Evolutionary conservation across 768 basidiomycete genomes (phyloP).

Genomic region (Lentinula sp.): DNA sequence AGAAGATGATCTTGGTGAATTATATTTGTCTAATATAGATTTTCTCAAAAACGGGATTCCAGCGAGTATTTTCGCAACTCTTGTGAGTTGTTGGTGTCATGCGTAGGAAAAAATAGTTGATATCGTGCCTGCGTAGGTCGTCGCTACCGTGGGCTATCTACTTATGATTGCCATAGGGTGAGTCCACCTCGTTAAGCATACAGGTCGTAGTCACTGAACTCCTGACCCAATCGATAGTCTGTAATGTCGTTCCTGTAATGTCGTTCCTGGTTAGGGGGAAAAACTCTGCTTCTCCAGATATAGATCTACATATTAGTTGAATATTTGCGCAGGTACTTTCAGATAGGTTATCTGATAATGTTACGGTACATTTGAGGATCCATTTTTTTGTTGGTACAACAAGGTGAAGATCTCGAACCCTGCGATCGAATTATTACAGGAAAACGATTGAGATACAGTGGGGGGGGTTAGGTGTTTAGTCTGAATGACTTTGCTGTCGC

Average conservation of each 20-base stretch:
- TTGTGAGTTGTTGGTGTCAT: constrained; percentile 40
- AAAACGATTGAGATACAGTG: neutral
- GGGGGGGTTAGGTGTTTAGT: neutral
- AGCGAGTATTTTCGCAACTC: constrained; percentile 83
- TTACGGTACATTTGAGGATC: neutral
- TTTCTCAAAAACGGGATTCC: constrained; percentile 94
- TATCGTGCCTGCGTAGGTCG: constrained; percentile 43
- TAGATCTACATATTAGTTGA: too few species aligned
- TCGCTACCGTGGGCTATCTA: constrained; percentile 78
- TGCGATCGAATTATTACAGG: neutral
- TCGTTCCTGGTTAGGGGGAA: too few species aligned
- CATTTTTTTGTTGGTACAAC: neutral
- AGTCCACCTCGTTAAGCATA: constrained; percentile 18
- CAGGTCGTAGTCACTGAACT: neutral
- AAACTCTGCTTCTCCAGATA: too few species aligned
- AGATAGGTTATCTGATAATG: too few species aligned
- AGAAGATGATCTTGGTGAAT: constrained; percentile 89
- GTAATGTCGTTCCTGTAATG: constrained; percentile 9
- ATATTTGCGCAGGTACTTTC: too few species aligned
- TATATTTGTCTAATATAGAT: constrained; percentile 80
- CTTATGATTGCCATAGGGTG: constrained; percentile 72
- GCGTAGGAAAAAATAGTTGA: neutral
- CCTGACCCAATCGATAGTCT: constrained; percentile 5
- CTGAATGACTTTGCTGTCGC: neutral
- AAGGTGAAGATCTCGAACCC: neutral